phyloP scores from a whole-genome alignment of 129 eudicot species.

The Dittrichia graveolens region DNA sequence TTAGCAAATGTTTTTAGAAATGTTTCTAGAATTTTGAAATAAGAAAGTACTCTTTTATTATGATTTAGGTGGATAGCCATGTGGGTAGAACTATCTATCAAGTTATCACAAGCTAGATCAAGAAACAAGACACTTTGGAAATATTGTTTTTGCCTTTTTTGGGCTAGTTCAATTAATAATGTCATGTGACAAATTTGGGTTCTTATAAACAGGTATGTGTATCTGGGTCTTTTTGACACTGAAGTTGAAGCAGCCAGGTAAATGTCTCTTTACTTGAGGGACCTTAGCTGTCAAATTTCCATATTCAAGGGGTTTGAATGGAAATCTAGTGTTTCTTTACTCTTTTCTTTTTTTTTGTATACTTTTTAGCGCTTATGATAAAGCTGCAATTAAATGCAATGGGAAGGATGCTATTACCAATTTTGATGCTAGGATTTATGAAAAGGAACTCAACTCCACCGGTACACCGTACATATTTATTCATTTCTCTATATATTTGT shows the following conservation, averaged over 20 bases:
- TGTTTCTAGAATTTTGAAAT: constrained; percentile 6
- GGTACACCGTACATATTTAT: constrained; percentile 31
- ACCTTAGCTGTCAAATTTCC: constrained; percentile 8
- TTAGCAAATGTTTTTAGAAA: background rate
- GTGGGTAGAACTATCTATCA: constrained; percentile 32
- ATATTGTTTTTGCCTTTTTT: constrained; percentile 32
- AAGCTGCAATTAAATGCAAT: constrained; percentile 75
- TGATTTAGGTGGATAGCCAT: constrained; percentile 17
- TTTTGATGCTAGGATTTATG: constrained; percentile 67
- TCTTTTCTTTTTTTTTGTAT: constrained; percentile 4
- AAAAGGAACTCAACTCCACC: constrained; percentile 55
- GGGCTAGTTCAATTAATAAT: constrained; percentile 29
- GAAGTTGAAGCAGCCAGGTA: constrained; percentile 97
- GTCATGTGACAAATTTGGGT: constrained; percentile 27
- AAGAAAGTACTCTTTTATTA: background rate
- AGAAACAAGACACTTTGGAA: constrained; percentile 37
- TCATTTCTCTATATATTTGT: background rate
- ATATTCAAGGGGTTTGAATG: constrained; percentile 22
- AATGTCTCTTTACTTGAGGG: constrained; percentile 33
- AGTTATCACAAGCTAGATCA: constrained; percentile 25
- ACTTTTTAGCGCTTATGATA: constrained; percentile 65
- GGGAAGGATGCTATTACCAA: constrained; percentile 83
- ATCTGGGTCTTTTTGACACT: constrained; percentile 95
- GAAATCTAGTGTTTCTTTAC: background rate
- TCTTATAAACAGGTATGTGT: constrained; percentile 67